Conservation (phyloP, 768 basidiomycete genomes). For the Suillus discolor region DNA sequence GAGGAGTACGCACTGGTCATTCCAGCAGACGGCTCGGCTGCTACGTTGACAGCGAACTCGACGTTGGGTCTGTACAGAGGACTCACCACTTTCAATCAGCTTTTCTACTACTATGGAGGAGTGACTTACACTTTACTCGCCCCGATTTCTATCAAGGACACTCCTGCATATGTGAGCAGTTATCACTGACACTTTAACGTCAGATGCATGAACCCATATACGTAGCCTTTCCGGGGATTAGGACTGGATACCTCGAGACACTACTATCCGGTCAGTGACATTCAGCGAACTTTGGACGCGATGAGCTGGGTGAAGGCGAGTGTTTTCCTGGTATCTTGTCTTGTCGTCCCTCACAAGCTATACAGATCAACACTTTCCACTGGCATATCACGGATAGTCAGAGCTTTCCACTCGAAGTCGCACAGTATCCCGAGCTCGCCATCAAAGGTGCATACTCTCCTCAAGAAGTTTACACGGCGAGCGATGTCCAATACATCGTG, state of each 20-base stretch:
- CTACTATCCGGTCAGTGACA: slow-evolving; percentile 49
- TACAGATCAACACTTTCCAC: slow-evolving; percentile 49
- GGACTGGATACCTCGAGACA: slow-evolving; percentile 49
- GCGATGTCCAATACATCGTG: slow-evolving; percentile 58
- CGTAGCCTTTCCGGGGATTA: slow-evolving; percentile 42
- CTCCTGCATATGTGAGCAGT: slow-evolving; percentile 47
- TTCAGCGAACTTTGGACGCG: slow-evolving; percentile 69
- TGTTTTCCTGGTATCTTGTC: neutral
- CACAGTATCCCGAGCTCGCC: slow-evolving; percentile 40
- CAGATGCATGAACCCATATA: neutral
- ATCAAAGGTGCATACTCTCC: slow-evolving; percentile 47
- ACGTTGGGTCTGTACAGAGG: slow-evolving; percentile 56
- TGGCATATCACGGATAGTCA: slow-evolving; percentile 55
- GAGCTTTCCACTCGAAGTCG: slow-evolving; percentile 48
- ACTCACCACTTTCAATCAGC: slow-evolving; percentile 56
- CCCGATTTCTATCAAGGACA: slow-evolving; percentile 45
- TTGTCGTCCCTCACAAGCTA: neutral
- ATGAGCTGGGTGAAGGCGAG: slow-evolving; percentile 74
- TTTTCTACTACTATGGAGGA: slow-evolving; percentile 45
- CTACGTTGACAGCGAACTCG: slow-evolving; percentile 44
- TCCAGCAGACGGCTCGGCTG: slow-evolving; percentile 37
- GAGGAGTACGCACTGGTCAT: slow-evolving; percentile 49
- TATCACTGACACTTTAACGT: slow-evolving; percentile 30
- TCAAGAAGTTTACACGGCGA: slow-evolving; percentile 35
- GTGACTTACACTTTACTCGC: slow-evolving; percentile 41